A percentile compares a stretch with the other conserved stretches of the same genome.
phyloP scores from a whole-genome alignment of 805 yeast genomes.

The Candida silvicultrix region DNA sequence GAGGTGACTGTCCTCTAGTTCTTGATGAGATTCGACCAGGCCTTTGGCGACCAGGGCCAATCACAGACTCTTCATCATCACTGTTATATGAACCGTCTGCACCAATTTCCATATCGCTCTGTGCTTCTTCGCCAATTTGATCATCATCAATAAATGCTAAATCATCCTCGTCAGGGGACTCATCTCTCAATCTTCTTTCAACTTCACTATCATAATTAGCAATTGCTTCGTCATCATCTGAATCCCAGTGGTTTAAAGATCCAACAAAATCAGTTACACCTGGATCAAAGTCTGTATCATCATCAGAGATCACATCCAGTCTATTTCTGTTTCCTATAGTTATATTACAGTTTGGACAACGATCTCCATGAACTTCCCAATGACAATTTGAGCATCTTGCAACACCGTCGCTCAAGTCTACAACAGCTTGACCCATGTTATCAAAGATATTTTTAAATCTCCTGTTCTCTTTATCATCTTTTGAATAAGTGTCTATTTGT shows the following conservation, averaged over 20 bases:
- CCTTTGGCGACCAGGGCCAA: no score
- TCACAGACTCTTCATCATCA: not conserved
- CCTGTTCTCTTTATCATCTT: conserved; percentile 30
- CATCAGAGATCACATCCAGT: not conserved
- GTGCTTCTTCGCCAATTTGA: not conserved
- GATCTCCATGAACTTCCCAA: conserved; percentile 68
- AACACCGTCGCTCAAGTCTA: conserved; percentile 66
- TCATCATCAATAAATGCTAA: not conserved
- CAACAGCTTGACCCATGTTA: conserved; percentile 40
- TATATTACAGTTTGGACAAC: conserved; percentile 65
- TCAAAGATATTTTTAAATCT: conserved; percentile 47
- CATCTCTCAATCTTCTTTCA: not conserved
- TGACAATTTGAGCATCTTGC: conserved; percentile 71
- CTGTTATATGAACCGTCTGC: not conserved
- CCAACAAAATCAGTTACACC: not conserved
- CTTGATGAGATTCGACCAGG: no score
- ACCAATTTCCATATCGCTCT: no score
- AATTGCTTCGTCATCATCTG: not conserved
- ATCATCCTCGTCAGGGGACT: not conserved
- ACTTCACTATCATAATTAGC: not conserved
- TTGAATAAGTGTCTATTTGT: conserved; percentile 29
- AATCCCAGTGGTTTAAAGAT: not conserved
- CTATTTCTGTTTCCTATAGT: conserved; percentile 30
- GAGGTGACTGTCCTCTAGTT: no score
- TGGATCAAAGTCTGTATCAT: not conserved